phyloP scores from a whole-genome alignment of 495 filamentous ascomycete genomes.

The Parachaetomium inaequale region DNA sequence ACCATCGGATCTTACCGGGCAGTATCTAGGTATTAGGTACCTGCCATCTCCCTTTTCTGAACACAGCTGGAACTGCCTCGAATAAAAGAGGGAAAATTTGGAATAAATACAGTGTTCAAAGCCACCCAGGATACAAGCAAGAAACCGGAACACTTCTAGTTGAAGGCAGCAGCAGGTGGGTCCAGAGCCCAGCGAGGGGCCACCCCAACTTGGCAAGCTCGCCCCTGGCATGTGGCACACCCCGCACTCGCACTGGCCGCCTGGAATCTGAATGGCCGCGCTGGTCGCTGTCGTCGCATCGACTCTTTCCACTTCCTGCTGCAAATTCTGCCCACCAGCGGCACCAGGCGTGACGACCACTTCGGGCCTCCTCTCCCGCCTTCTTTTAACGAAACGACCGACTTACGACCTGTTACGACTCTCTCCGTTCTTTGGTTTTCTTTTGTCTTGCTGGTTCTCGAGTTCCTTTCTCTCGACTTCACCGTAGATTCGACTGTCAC shows the following conservation, averaged over 20 bases:
- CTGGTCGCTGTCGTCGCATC: not conserved
- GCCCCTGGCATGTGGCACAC: conserved; percentile 11
- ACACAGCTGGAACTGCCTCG: too few relatives aligned
- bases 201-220: not conserved
- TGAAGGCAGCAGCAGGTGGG: too few relatives aligned
- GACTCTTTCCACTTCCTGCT: conserved; percentile 2
- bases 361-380: not conserved
- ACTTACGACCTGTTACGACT: conserved; percentile 10
- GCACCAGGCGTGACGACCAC: conserved; percentile 8
- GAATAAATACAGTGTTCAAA: not conserved
- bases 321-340: conserved; percentile 12
- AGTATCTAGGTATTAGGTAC: too few relatives aligned
- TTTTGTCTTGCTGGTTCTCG: not conserved
- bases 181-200: not conserved
- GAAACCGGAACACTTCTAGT: too few relatives aligned
- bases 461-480: not conserved
- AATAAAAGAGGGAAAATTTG: too few relatives aligned
- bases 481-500: not conserved
- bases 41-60: too few relatives aligned
- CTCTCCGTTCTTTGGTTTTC: conserved; percentile 2
- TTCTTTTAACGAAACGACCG: not conserved
- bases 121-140: too few relatives aligned
- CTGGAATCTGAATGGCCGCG: not conserved
- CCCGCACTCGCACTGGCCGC: conserved; percentile 10
- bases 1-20: too few relatives aligned